Conservation (phyloP, 2,329 filamentous ascomycete genomes). For the Ophiostoma sp. region DNA sequence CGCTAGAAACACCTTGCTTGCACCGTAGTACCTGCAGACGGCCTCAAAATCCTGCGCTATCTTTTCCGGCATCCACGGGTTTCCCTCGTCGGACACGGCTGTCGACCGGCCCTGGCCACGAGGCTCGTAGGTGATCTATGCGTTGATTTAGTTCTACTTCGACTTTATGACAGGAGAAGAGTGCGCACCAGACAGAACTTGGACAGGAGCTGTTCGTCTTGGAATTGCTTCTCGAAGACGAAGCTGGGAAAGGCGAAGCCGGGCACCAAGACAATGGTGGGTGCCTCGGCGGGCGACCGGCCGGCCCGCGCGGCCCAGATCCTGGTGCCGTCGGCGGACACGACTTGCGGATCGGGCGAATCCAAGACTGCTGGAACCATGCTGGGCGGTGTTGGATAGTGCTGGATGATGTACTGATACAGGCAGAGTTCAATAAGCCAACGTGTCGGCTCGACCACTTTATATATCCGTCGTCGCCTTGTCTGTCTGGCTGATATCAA, state of each 20-base stretch:
- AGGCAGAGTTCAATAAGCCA: too few species aligned
- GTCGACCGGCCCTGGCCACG: conserved; percentile 23
- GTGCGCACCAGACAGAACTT: conserved; percentile 19
- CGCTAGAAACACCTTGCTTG: conserved; percentile 19
- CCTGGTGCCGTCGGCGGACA: conserved; percentile 22
- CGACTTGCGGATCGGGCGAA: conserved; percentile 12
- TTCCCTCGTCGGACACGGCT: neutral
- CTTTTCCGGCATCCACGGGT: conserved; percentile 14
- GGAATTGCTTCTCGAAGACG: conserved; percentile 22
- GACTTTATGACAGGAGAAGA: neutral
- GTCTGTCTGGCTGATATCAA: neutral
- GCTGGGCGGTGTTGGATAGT: neutral
- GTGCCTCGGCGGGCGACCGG: conserved; percentile 12
- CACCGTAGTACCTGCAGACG: conserved; percentile 19
- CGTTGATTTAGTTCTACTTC: neutral
- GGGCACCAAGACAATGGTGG: conserved; percentile 22
- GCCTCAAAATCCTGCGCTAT: conserved; percentile 22
- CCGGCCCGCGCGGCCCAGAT: conserved; percentile 23
- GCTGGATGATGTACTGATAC: neutral
- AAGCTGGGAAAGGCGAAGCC: conserved; percentile 21
- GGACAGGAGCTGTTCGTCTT: conserved; percentile 19
- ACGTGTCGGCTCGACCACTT: too few species aligned
- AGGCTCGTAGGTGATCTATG: conserved; percentile 22
- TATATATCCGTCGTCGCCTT: too few species aligned
- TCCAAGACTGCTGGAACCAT: conserved; percentile 20